phyloP scores from a whole-genome alignment of 2,329 filamentous ascomycete species.

The Cladorrhinum sp. region DNA sequence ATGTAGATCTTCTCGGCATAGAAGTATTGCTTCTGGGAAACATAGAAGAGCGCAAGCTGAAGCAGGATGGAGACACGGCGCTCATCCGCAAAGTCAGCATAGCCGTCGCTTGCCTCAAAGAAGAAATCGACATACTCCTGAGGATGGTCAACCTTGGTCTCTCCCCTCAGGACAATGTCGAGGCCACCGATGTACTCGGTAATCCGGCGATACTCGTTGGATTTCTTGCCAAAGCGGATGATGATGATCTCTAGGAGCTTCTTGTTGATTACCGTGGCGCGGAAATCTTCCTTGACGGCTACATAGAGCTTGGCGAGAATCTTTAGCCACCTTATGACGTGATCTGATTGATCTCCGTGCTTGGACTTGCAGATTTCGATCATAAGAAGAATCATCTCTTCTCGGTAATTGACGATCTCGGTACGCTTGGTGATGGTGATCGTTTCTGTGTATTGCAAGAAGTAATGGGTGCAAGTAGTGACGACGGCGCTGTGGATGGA shows the following conservation, averaged over 20 bases:
- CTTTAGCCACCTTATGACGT: slow-evolving; percentile 38
- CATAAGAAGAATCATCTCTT: slow-evolving; percentile 39
- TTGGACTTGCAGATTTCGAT: slow-evolving; percentile 37
- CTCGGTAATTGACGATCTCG: slow-evolving; percentile 35
- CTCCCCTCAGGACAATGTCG: slow-evolving; percentile 34
- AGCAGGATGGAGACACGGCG: slow-evolving; percentile 36
- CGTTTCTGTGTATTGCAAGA: slow-evolving; percentile 35
- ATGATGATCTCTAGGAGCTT: slow-evolving; percentile 36
- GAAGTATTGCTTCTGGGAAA: slow-evolving; percentile 32
- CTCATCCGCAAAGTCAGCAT: slow-evolving; percentile 32
- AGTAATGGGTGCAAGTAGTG: slow-evolving; percentile 35
- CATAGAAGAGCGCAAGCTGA: slow-evolving; percentile 35
- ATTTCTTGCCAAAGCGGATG: slow-evolving; percentile 33
- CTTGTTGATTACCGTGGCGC: slow-evolving; percentile 33
- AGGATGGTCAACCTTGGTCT: slow-evolving; percentile 28
- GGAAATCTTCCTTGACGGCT: slow-evolving; percentile 35
- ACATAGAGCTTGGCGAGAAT: slow-evolving; percentile 38
- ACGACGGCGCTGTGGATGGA: slow-evolving; percentile 34
- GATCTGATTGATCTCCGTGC: slow-evolving; percentile 34
- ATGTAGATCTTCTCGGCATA: slow-evolving; percentile 40
- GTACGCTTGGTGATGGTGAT: slow-evolving; percentile 36
- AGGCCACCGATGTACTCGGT: slow-evolving; percentile 34
- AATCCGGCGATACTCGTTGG: slow-evolving; percentile 30
- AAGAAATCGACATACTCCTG: slow-evolving; percentile 34
- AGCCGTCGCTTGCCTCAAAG: slow-evolving; percentile 35